Percentiles rank a stretch among this genome's conserved stretches.
phyloP scores from a whole-genome alignment of 225 moss, liverwort and hornwort genomes.

The Takakia lepidozioides region DNA sequence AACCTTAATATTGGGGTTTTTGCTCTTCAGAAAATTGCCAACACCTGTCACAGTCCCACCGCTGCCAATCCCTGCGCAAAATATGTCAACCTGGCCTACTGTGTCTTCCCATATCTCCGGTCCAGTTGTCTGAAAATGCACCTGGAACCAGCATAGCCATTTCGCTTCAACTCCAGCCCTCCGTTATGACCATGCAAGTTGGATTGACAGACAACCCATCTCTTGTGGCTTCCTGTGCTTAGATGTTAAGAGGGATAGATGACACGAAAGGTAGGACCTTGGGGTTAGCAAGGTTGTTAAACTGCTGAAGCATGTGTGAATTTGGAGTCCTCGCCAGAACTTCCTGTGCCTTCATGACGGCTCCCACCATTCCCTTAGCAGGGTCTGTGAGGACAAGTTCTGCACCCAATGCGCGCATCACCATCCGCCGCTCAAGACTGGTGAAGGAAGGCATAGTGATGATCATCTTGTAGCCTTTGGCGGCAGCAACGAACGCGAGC shows the following conservation, averaged over 20 bases:
- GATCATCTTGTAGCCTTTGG: constrained; percentile 28
- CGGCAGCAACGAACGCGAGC: constrained; percentile 28
- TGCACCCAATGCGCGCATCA: constrained; percentile 30
- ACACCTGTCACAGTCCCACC: constrained; percentile 73
- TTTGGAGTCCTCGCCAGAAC: constrained; percentile 41
- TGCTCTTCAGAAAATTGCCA: constrained; percentile 56
- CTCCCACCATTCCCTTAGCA: constrained; percentile 26
- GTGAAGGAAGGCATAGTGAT: constrained; percentile 35
- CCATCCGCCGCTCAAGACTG: constrained; percentile 31
- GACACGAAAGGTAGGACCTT: too few relatives aligned
- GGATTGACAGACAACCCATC: too few relatives aligned
- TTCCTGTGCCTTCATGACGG: constrained; percentile 31
- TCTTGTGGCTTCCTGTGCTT: too few relatives aligned
- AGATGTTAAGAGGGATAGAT: too few relatives aligned
- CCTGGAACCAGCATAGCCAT: too few relatives aligned
- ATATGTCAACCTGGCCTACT: constrained; percentile 66
- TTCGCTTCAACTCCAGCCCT: too few relatives aligned
- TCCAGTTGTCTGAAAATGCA: too few relatives aligned
- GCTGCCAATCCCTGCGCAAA: constrained; percentile 63
- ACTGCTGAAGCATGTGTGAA: constrained; percentile 55
- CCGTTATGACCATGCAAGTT: too few relatives aligned
- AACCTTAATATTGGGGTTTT: constrained; percentile 58
- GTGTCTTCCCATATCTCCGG: constrained; percentile 78
- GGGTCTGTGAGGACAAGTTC: constrained; percentile 31
- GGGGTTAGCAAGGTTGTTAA: constrained; percentile 61